phyloP scores from a whole-genome alignment of 2,329 filamentous ascomycete species.

The Alternaria postmessia region DNA sequence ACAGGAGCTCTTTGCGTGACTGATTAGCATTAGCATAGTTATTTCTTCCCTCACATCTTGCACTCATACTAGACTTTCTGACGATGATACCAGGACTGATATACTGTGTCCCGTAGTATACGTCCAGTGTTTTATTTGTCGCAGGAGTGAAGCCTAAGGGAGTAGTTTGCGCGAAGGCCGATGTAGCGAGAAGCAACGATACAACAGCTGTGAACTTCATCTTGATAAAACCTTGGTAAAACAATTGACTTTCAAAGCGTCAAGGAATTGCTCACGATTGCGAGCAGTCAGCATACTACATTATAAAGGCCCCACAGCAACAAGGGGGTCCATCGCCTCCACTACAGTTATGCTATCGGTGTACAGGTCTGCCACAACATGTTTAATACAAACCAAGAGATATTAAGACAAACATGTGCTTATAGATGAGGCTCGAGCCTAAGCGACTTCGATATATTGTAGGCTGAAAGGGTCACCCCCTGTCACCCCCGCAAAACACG shows the following conservation, averaged over 20 bases:
- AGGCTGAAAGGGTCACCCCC: constrained; percentile 25
- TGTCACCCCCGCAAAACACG: constrained; percentile 14
- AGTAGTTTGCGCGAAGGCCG: constrained; percentile 30
- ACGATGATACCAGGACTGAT: constrained; percentile 40
- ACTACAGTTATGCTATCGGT: not conserved
- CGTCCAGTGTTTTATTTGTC: constrained; percentile 35
- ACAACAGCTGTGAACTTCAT: constrained; percentile 19
- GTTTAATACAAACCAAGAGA: constrained; percentile 13
- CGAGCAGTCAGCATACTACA: not conserved
- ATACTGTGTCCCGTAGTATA: constrained; percentile 41
- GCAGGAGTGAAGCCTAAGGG: constrained; percentile 36
- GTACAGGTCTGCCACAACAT: not conserved
- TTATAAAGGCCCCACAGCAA: constrained; percentile 1
- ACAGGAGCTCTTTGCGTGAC: constrained; percentile 28
- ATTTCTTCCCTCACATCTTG: not conserved
- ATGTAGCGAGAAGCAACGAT: constrained; percentile 21
- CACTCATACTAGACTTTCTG: constrained; percentile 36
- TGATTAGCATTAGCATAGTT: constrained; percentile 12
- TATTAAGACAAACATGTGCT: constrained; percentile 1
- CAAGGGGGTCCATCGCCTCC: not conserved
- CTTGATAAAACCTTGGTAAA: not conserved
- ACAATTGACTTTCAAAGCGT: not conserved
- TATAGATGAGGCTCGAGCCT: constrained; percentile 15
- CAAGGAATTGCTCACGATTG: too few relatives aligned
- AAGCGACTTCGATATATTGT: constrained; percentile 8